Percentiles rank a stretch among this genome's conserved stretches.
These are phyloP conservation scores for Bryoerythrophyllum caledonicum DNA, from an alignment of 225 moss, liverwort and hornwort species.

Conservation along the genomic window DNA sequence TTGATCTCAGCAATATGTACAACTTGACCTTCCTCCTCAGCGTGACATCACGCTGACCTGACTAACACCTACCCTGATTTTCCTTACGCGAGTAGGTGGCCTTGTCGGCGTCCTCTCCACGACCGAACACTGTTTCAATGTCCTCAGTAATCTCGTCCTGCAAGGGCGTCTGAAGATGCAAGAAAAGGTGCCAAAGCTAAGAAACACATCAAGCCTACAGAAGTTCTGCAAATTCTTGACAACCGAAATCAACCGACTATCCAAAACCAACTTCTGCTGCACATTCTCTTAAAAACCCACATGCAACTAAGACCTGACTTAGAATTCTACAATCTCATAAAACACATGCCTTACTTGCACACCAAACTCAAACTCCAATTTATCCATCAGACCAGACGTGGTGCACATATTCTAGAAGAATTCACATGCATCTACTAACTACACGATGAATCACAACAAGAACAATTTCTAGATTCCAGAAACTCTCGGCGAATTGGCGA, in stretches of 20 bases:
- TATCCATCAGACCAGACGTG: neutral
- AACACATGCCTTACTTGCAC: neutral
- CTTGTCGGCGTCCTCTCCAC: conserved; percentile 67
- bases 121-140: conserved; percentile 87
- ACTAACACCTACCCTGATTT: conserved; percentile 15
- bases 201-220: no score
- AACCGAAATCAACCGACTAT: no score
- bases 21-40: neutral
- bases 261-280: no score
- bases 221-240: neutral
- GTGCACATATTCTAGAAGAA: neutral
- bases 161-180: conserved; percentile 4
- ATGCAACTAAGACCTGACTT: no score
- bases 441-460: neutral
- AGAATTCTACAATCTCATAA: neutral
- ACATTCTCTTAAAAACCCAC: no score
- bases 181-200: neutral
- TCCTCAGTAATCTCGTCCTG: conserved; percentile 94
- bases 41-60: conserved; percentile 11
- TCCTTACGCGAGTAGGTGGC: conserved; percentile 13
- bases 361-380: neutral
- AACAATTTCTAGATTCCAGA: conserved; percentile 3
- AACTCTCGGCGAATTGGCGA: neutral
- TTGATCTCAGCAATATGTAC: conserved; percentile 21
- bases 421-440: neutral